Evolutionary conservation across 352 stramenopile species (phyloP).

Genomic region (Pilasporangium apinafurcum): DNA sequence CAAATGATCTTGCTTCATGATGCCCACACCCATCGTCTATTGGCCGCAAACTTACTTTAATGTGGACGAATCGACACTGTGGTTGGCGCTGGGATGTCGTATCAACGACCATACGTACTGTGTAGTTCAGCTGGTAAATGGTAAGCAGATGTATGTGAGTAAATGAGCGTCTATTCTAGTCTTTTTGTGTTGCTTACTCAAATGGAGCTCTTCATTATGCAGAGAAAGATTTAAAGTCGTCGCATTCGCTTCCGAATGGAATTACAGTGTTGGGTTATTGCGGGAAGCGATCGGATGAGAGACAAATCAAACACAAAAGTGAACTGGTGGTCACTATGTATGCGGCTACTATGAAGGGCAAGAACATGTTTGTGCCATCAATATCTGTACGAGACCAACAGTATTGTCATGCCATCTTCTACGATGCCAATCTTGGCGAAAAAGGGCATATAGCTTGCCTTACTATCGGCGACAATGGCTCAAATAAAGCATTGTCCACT

Average conservation of each 20-base stretch:
- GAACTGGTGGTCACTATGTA: background rate
- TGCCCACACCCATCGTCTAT: slow-evolving; percentile 25
- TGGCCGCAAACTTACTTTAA: slow-evolving; percentile 32
- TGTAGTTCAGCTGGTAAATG: slow-evolving; percentile 15
- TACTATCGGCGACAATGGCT: background rate
- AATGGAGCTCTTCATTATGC: too few species aligned
- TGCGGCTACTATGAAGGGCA: too few species aligned
- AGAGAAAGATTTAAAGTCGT: too few species aligned
- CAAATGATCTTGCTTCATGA: background rate
- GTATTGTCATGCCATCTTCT: slow-evolving; percentile 16
- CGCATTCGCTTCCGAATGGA: too few species aligned
- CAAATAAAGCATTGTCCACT: too few species aligned
- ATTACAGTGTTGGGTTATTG: too few species aligned
- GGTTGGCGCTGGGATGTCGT: slow-evolving; percentile 9
- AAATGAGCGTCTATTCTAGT: background rate
- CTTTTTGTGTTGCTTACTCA: too few species aligned
- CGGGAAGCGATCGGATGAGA: background rate
- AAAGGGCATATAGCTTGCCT: slow-evolving; percentile 4
- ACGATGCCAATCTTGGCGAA: slow-evolving; percentile 10
- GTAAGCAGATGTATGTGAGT: slow-evolving; percentile 1
- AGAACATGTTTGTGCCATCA: too few species aligned
- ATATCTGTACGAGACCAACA: background rate
- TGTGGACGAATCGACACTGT: background rate
- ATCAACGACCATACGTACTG: slow-evolving; percentile 14
- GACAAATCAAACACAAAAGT: background rate